phyloP scores from a whole-genome alignment of 192 early-diverging fungal genomes.

The Backusella luteola region DNA sequence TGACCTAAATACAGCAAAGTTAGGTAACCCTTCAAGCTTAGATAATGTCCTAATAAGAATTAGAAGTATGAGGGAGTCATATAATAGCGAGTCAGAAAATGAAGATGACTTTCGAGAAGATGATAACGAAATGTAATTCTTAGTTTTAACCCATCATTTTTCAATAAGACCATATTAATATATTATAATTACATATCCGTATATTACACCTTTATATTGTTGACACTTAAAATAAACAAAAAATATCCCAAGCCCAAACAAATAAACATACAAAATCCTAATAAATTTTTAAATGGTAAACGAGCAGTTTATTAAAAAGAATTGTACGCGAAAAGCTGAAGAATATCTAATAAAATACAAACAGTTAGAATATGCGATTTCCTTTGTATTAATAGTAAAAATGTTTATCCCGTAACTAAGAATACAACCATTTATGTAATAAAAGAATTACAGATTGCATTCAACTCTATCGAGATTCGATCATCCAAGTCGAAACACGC shows the following conservation, averaged over 20 bases:
- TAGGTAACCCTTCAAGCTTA: background rate
- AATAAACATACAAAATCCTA: background rate
- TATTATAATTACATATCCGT: background rate
- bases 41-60: slow-evolving; percentile 9
- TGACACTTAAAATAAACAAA: too few relatives aligned
- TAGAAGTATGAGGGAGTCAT: background rate
- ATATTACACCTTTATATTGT: background rate
- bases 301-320: background rate
- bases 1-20: background rate
- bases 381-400: background rate
- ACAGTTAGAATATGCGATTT: background rate
- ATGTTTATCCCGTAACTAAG: slow-evolving; percentile 35
- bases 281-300: background rate
- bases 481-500: slow-evolving; percentile 14
- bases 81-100: background rate
- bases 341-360: background rate
- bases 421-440: slow-evolving; percentile 16
- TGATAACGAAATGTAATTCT: background rate
- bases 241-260: background rate
- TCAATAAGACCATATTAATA: background rate
- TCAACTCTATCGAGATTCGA: slow-evolving; percentile 33
- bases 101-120: background rate
- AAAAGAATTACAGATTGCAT: slow-evolving; percentile 9
- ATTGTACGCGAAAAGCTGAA: background rate
- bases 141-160: background rate